These are phyloP conservation scores for Talaromyces sp. DNA, from an alignment of 2,329 filamentous ascomycete species.

Conservation along the genomic window DNA sequence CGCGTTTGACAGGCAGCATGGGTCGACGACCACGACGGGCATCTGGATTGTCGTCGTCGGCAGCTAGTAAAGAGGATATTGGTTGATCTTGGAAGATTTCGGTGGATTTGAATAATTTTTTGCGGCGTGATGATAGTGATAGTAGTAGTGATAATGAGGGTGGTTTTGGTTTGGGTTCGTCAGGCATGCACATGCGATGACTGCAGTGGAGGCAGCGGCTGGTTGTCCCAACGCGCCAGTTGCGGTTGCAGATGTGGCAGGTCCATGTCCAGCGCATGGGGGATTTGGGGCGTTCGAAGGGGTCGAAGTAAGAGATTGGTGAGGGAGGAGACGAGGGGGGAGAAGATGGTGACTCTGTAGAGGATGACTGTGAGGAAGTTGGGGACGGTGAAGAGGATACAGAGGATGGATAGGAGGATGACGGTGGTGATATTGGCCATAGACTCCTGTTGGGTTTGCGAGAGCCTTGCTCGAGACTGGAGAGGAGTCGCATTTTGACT, in stretches of 20 bases:
- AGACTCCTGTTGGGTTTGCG: not conserved
- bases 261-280: constrained; percentile 51
- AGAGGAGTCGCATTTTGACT: not conserved
- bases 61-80: not conserved
- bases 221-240: constrained; percentile 51
- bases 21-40: not conserved
- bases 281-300: not conserved
- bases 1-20: not conserved
- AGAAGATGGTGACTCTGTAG: not conserved
- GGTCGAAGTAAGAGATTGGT: not conserved
- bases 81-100: not conserved
- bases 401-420: not conserved
- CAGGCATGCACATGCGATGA: constrained; percentile 51
- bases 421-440: not conserved
- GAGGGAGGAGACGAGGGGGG: not conserved
- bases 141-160: not conserved
- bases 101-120: not conserved
- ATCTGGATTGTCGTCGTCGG: no score
- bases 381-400: not conserved
- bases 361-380: not conserved
- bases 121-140: not conserved
- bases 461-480: not conserved
- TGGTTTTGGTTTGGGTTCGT: not conserved
- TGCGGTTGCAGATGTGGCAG: constrained; percentile 52
- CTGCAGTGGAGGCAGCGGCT: constrained; percentile 56